Percentiles rank a stretch among this genome's conserved stretches.
Evolutionary conservation across 441 rosid genomes (phyloP).

Genomic region (Croton laevigatus): DNA sequence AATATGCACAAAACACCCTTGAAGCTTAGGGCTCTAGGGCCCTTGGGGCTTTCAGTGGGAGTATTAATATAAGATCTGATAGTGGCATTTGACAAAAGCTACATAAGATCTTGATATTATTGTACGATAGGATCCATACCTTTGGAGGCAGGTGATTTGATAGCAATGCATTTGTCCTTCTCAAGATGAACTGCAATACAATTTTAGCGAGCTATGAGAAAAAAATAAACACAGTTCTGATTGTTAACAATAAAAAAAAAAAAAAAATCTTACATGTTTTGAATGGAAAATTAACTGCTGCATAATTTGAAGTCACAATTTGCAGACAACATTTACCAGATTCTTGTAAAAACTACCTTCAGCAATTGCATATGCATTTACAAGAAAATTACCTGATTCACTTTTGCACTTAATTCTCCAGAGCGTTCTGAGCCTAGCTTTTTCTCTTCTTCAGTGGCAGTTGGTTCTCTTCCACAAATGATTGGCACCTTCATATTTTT

Average conservation of each 20-base stretch:
- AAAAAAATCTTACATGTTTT: constrained; percentile 6
- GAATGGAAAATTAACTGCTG: background rate
- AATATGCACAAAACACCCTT: background rate
- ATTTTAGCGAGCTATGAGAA: constrained; percentile 20
- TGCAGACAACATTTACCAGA: constrained; percentile 4
- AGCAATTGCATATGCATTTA: constrained; percentile 12
- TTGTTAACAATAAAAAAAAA: constrained; percentile 6
- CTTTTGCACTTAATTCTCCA: constrained; percentile 86
- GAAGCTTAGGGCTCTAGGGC: background rate
- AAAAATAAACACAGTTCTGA: background rate
- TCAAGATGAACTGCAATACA: constrained; percentile 84
- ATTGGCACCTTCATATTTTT: constrained; percentile 64
- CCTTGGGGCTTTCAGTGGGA: background rate
- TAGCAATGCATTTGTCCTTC: constrained; percentile 89
- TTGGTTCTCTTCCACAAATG: constrained; percentile 96
- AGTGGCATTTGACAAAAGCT: constrained; percentile 11
- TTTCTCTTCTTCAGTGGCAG: constrained; percentile 82
- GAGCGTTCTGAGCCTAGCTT: constrained; percentile 79
- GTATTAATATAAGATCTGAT: background rate
- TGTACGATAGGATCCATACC: constrained; percentile 37
- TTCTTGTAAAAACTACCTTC: constrained; percentile 14
- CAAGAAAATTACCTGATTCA: constrained; percentile 71
- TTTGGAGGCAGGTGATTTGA: constrained; percentile 99
- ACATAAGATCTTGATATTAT: constrained; percentile 9
- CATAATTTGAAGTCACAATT: background rate